Conservation (phyloP, 2,329 filamentous ascomycete species). For the Dactylonectria estremocensis region DNA sequence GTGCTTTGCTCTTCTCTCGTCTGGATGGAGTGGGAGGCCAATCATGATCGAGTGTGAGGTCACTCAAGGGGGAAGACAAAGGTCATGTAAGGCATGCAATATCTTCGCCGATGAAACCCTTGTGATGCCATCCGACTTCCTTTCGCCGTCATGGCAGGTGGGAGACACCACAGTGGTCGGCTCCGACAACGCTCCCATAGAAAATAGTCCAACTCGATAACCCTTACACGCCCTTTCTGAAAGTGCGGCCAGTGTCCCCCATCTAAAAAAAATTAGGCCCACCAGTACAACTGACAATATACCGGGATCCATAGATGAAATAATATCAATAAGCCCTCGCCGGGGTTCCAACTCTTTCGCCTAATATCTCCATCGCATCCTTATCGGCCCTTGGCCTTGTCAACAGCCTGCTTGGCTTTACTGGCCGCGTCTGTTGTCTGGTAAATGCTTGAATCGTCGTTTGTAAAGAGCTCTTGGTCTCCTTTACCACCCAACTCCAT, state of each 20-base stretch:
- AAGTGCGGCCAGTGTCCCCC: constrained; percentile 25
- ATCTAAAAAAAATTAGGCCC: constrained; percentile 27
- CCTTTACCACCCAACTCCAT: constrained; percentile 89
- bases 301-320: constrained; percentile 17
- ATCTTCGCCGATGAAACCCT: constrained; percentile 10
- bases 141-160: constrained; percentile 14
- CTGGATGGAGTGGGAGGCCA: neutral
- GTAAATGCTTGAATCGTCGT: constrained; percentile 71
- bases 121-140: constrained; percentile 16
- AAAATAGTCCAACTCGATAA: constrained; percentile 30
- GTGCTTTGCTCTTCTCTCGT: constrained; percentile 1
- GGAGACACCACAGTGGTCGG: constrained; percentile 21
- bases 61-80: neutral
- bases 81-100: constrained; percentile 11
- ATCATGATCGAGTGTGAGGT: neutral
- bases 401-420: constrained; percentile 50
- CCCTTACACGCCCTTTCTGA: constrained; percentile 22
- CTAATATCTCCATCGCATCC: constrained; percentile 3
- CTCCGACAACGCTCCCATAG: constrained; percentile 25
- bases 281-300: constrained; percentile 18
- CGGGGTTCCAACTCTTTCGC: constrained; percentile 11
- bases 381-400: constrained; percentile 44
- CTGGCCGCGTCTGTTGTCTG: constrained; percentile 51
- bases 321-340: neutral
- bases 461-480: constrained; percentile 82